phyloP scores from a whole-genome alignment of 495 filamentous ascomycete species.

The Lepraria neglecta region DNA sequence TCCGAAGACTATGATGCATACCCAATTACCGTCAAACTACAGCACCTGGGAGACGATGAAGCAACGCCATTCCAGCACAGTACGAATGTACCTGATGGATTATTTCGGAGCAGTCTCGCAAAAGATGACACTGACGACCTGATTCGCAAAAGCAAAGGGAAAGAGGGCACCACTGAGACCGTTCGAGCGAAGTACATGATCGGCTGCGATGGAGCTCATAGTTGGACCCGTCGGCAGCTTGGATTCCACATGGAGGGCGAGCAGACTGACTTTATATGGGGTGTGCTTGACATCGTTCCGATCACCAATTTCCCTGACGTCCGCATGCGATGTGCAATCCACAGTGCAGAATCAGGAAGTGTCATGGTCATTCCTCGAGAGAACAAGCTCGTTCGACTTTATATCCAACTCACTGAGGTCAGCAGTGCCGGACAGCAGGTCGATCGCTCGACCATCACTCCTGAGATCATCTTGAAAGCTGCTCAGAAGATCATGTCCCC shows the following conservation, averaged over 20 bases:
- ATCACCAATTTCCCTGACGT: slow-evolving; percentile 69
- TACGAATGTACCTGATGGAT: slow-evolving; percentile 6
- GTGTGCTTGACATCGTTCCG: slow-evolving; percentile 58
- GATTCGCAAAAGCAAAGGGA: slow-evolving; percentile 43
- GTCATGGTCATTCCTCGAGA: slow-evolving; percentile 67
- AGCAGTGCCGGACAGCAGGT: slow-evolving; percentile 32
- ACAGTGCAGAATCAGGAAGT: slow-evolving; percentile 55
- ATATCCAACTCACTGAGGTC: slow-evolving; percentile 58
- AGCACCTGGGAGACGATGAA: slow-evolving; percentile 43
- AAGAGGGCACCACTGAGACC: slow-evolving; percentile 32
- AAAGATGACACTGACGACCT: slow-evolving; percentile 42
- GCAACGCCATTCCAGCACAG: slow-evolving; percentile 30
- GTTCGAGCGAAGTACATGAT: slow-evolving; percentile 59
- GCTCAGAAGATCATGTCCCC: slow-evolving; percentile 56
- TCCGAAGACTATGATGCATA: slow-evolving; percentile 42
- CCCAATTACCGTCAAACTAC: slow-evolving; percentile 47
- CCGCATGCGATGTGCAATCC: slow-evolving; percentile 59
- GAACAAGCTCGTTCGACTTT: slow-evolving; percentile 59
- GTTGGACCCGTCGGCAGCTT: slow-evolving; percentile 52
- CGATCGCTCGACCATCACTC: slow-evolving; percentile 52
- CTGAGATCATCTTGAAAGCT: slow-evolving; percentile 50
- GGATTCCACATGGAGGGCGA: slow-evolving; percentile 56
- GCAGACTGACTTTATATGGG: slow-evolving; percentile 59
- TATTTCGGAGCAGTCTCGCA: slow-evolving; percentile 12
- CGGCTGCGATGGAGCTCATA: slow-evolving; percentile 62